Percentiles rank a stretch among this genome's conserved stretches.
Conservation (phyloP, 2,329 filamentous ascomycete genomes). For the Capronia coronata region DNA sequence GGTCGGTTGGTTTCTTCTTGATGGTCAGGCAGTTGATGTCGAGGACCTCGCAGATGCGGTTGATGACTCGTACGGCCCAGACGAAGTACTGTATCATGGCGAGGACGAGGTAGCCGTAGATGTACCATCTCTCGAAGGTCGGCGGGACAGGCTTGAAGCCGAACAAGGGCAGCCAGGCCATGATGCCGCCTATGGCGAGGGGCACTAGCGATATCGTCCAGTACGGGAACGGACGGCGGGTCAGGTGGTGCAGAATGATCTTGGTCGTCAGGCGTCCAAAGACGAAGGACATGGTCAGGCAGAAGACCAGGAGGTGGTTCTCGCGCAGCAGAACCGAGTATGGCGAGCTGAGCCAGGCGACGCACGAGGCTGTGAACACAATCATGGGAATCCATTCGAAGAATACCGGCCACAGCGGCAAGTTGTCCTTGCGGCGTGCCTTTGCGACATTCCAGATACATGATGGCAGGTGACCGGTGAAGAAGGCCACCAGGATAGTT, state of each 20-base stretch:
- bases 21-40: constrained; percentile 96
- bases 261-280: constrained; percentile 98
- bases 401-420: constrained; percentile 75
- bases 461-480: constrained; percentile 73
- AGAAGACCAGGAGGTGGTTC: constrained; percentile 88
- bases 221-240: constrained; percentile 88
- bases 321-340: constrained; percentile 73
- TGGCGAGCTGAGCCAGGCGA: constrained; percentile 83
- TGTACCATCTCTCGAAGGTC: constrained; percentile 66
- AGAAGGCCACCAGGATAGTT: constrained; percentile 58
- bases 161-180: constrained; percentile 74
- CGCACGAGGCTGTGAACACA: constrained; percentile 67
- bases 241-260: constrained; percentile 94
- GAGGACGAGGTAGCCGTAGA: constrained; percentile 78
- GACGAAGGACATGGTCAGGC: constrained; percentile 89
- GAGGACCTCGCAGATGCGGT: constrained; percentile 82
- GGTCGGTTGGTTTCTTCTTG: constrained; percentile 28
- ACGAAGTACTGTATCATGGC: constrained; percentile 79
- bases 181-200: constrained; percentile 72
- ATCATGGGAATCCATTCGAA: constrained; percentile 90
- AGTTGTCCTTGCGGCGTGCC: constrained; percentile 63
- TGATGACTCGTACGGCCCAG: constrained; percentile 88
- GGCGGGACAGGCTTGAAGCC: constrained; percentile 59
- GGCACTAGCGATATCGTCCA: constrained; percentile 90
- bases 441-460: constrained; percentile 80